A percentile compares a stretch with the other conserved stretches of the same genome.
These are phyloP conservation scores for Pythium phragmiticola DNA, from an alignment of 352 stramenopile species.

Conservation along the genomic window DNA sequence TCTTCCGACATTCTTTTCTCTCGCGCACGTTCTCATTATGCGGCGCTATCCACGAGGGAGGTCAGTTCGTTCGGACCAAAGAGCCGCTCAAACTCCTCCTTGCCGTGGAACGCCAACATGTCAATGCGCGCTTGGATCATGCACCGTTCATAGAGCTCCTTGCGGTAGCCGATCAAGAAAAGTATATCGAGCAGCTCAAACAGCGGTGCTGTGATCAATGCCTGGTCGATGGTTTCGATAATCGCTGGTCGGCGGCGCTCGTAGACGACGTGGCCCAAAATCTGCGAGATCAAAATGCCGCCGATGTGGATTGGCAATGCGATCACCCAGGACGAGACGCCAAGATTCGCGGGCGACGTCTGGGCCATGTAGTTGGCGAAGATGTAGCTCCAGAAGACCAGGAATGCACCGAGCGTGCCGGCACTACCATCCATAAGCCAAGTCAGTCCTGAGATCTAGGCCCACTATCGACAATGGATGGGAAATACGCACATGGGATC, in stretches of 20 bases:
- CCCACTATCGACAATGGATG: background rate
- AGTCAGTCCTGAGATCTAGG: background rate
- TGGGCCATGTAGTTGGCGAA: constrained; percentile 60
- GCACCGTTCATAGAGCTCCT: constrained; percentile 59
- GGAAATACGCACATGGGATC: constrained; percentile 40
- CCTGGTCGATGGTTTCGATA: constrained; percentile 84
- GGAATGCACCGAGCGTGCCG: constrained; percentile 46
- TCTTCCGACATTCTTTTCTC: too few relatives aligned
- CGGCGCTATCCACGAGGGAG: constrained; percentile 11
- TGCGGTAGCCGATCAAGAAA: constrained; percentile 76
- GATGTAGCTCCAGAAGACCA: constrained; percentile 56
- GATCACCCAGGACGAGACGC: constrained; percentile 47
- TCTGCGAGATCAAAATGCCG: constrained; percentile 67
- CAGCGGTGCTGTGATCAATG: constrained; percentile 75
- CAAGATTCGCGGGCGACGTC: constrained; percentile 35
- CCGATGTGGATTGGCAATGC: constrained; percentile 53
- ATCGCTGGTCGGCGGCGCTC: constrained; percentile 83
- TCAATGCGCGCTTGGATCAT: constrained; percentile 62
- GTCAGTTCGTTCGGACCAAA: constrained; percentile 19
- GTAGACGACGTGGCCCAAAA: constrained; percentile 86
- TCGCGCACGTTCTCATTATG: background rate
- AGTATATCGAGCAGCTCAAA: constrained; percentile 86
- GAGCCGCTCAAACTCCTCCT: constrained; percentile 18
- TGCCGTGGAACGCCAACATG: constrained; percentile 53
- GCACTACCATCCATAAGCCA: constrained; percentile 24